phyloP scores from a whole-genome alignment of 2,329 filamentous ascomycete species.

The Calonectria montana region DNA sequence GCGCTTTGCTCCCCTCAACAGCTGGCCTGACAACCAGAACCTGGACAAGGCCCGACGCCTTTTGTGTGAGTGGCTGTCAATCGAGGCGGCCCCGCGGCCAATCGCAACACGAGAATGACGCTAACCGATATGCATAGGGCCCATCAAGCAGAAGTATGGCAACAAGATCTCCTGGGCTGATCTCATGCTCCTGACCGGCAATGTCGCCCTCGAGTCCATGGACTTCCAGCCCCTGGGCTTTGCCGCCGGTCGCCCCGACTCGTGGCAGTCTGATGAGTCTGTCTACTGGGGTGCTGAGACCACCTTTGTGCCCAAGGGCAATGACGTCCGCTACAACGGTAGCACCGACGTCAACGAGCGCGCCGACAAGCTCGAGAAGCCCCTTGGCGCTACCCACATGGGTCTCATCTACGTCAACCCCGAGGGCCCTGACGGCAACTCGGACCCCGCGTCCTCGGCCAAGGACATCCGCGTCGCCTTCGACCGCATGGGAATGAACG shows the following conservation, averaged over 20 bases:
- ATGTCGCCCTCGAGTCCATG: slow-evolving; percentile 82
- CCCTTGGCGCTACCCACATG: slow-evolving; percentile 75
- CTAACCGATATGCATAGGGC: slow-evolving; percentile 49
- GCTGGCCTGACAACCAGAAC: slow-evolving; percentile 83
- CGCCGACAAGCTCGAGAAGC: slow-evolving; percentile 64
- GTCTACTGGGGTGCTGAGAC: slow-evolving; percentile 82
- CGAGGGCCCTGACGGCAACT: slow-evolving; percentile 78
- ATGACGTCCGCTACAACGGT: slow-evolving; percentile 75
- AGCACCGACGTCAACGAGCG: slow-evolving; percentile 34
- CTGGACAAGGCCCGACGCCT: slow-evolving; percentile 85
- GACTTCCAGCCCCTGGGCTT: slow-evolving; percentile 80
- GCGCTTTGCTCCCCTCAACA: slow-evolving; percentile 84
- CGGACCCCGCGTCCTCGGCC: slow-evolving; percentile 75
- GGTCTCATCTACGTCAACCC: slow-evolving; percentile 87
- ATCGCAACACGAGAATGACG: background rate
- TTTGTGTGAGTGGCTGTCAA: slow-evolving; percentile 56
- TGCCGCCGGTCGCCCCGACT: slow-evolving; percentile 76
- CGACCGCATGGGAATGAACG: slow-evolving; percentile 83
- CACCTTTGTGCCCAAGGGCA: slow-evolving; percentile 64
- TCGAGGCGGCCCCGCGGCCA: background rate
- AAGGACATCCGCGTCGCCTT: slow-evolving; percentile 81
- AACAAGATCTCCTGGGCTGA: slow-evolving; percentile 86
- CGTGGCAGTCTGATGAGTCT: slow-evolving; percentile 79
- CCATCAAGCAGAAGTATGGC: slow-evolving; percentile 87
- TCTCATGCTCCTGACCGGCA: slow-evolving; percentile 76